These are phyloP conservation scores for Globisporangium polare DNA, from an alignment of 352 stramenopile genomes.

Conservation along the genomic window DNA sequence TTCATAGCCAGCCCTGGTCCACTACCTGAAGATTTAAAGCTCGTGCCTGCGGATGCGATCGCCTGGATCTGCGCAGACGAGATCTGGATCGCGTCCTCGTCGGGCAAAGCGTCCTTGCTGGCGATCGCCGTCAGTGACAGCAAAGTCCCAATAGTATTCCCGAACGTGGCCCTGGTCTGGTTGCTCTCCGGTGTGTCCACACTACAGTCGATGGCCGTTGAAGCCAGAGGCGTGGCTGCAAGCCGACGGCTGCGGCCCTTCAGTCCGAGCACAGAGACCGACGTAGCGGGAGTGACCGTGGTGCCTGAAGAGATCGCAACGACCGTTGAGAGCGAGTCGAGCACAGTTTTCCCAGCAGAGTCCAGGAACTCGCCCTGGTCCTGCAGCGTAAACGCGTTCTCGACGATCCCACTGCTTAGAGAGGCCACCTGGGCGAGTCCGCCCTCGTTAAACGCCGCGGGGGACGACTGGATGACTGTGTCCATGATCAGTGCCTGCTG, in stretches of 20 bases:
- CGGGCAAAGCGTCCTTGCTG: slow-evolving; percentile 41
- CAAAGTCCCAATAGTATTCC: slow-evolving; percentile 38
- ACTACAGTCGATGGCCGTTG: slow-evolving; percentile 10
- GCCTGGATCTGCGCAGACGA: slow-evolving; percentile 27
- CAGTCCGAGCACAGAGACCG: neutral
- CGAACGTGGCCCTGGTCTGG: slow-evolving; percentile 20
- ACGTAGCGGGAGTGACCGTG: neutral
- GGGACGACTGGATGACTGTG: slow-evolving; percentile 36
- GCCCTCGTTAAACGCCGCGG: slow-evolving; percentile 27
- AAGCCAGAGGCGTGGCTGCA: neutral
- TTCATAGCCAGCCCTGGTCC: slow-evolving; percentile 25
- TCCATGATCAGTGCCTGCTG: slow-evolving; percentile 49
- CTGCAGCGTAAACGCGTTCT: slow-evolving; percentile 40
- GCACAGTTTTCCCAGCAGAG: slow-evolving; percentile 32
- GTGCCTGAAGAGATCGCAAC: slow-evolving; percentile 21
- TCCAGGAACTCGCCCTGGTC: slow-evolving; percentile 37
- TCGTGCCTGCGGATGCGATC: slow-evolving; percentile 31
- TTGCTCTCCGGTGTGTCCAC: slow-evolving; percentile 16
- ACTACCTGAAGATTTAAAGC: slow-evolving; percentile 1
- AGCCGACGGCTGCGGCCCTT: slow-evolving; percentile 13
- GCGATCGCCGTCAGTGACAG: slow-evolving; percentile 47
- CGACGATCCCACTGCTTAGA: slow-evolving; percentile 36
- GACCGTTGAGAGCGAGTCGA: slow-evolving; percentile 41
- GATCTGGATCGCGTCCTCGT: slow-evolving; percentile 31
- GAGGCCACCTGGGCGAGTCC: slow-evolving; percentile 33